These are phyloP conservation scores for Ceratocystis variospora DNA, from an alignment of 2,329 filamentous ascomycete species.

Conservation along the genomic window DNA sequence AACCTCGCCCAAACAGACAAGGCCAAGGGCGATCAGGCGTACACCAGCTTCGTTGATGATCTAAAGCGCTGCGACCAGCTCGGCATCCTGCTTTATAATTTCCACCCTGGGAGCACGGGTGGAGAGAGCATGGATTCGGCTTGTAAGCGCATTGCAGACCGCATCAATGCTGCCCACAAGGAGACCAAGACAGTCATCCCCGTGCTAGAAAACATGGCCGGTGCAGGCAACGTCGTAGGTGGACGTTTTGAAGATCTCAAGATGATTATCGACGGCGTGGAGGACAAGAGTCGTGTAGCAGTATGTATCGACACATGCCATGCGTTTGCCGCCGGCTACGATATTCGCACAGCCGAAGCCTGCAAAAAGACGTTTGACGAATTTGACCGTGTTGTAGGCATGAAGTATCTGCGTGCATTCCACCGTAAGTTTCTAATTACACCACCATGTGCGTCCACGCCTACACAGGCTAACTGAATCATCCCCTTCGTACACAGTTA, in stretches of 20 bases:
- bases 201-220: constrained; percentile 91
- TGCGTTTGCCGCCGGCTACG: constrained; percentile 86
- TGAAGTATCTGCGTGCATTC: constrained; percentile 67
- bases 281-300: constrained; percentile 72
- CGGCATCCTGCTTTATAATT: constrained; percentile 89
- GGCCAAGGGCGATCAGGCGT: constrained; percentile 72
- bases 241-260: constrained; percentile 73
- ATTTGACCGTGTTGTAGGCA: constrained; percentile 66
- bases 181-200: constrained; percentile 66
- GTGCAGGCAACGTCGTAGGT: constrained; percentile 75
- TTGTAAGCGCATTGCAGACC: constrained; percentile 62
- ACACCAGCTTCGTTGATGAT: constrained; percentile 75
- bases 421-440: constrained; percentile 37
- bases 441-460: not conserved
- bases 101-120: constrained; percentile 79
- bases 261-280: constrained; percentile 66
- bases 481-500: constrained; percentile 39
- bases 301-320: constrained; percentile 97
- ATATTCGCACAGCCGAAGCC: constrained; percentile 60
- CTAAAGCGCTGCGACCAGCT: constrained; percentile 70
- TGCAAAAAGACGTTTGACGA: constrained; percentile 60
- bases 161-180: constrained; percentile 68
- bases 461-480: not conserved
- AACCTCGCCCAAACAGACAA: constrained; percentile 80
- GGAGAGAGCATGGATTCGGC: constrained; percentile 50